Conservation (phyloP, 2,329 filamentous ascomycete species). For the Colletotrichum lentis region DNA sequence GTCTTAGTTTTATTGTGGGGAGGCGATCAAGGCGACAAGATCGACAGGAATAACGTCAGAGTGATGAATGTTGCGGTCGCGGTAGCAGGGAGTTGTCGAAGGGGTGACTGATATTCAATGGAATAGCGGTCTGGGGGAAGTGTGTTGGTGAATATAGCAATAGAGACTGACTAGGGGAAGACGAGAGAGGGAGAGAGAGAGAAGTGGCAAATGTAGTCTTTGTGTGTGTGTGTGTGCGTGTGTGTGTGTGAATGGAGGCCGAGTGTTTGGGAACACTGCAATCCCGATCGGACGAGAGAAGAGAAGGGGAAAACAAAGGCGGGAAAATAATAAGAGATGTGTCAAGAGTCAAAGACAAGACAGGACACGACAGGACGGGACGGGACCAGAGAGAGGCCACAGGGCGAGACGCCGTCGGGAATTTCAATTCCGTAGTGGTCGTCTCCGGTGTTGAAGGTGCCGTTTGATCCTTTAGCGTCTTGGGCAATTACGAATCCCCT, state of each 20-base stretch:
- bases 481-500: constrained; percentile 39
- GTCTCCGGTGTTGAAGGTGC: constrained; percentile 24
- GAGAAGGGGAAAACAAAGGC: constrained; percentile 16
- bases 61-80: not conserved
- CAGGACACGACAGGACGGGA: too few relatives aligned
- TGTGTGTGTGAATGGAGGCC: constrained; percentile 15
- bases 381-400: not conserved
- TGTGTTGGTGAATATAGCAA: constrained; percentile 13
- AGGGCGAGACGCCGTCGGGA: constrained; percentile 22
- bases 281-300: not conserved
- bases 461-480: constrained; percentile 40
- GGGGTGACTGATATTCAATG: constrained; percentile 21
- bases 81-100: not conserved
- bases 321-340: constrained; percentile 4
- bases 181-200: not conserved
- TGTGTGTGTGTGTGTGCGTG: constrained; percentile 24
- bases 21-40: not conserved
- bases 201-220: constrained; percentile 1
- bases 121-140: constrained; percentile 6
- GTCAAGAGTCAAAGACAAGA: not conserved
- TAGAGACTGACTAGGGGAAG: not conserved
- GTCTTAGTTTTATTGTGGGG: constrained; percentile 35
- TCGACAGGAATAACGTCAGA: not conserved
- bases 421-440: constrained; percentile 7
- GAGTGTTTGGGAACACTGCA: constrained; percentile 17